These are phyloP conservation scores for Aspergillus nidulans DNA, from an alignment of 495 filamentous ascomycete species.

Conservation along the genomic window DNA sequence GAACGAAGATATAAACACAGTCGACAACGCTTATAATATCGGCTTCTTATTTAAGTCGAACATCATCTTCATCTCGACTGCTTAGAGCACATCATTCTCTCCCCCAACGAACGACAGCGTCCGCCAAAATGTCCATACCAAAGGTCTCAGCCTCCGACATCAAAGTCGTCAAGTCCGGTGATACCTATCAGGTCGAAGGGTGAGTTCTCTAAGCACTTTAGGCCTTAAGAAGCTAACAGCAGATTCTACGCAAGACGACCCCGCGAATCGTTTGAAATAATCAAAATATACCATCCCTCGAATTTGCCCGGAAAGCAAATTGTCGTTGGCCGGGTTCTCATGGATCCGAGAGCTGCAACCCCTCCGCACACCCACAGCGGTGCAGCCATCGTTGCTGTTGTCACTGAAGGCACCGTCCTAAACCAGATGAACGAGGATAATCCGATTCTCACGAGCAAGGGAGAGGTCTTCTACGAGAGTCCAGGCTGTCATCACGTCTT, in stretches of 20 bases:
- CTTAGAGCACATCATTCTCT: no score
- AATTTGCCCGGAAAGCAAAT: slow-evolving; percentile 34
- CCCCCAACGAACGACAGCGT: no score
- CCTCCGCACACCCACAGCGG: slow-evolving; percentile 40
- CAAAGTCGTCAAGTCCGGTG: slow-evolving; percentile 3
- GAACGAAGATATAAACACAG: no score
- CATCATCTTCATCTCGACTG: no score
- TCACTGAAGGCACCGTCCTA: slow-evolving; percentile 24
- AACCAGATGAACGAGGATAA: slow-evolving; percentile 40
- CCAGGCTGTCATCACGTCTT: slow-evolving; percentile 38
- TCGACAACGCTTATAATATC: no score
- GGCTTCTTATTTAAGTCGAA: no score
- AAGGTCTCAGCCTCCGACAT: not conserved
- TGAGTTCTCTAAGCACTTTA: not conserved
- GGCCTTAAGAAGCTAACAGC: not conserved
- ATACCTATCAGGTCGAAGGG: slow-evolving; percentile 7
- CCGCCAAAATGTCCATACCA: slow-evolving; percentile 1
- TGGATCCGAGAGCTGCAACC: slow-evolving; percentile 31
- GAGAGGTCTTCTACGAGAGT: slow-evolving; percentile 35
- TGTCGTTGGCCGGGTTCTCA: slow-evolving; percentile 28
- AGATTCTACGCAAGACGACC: slow-evolving; percentile 18
- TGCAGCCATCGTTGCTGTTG: slow-evolving; percentile 30
- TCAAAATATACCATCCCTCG: slow-evolving; percentile 26
- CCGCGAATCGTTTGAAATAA: slow-evolving; percentile 21
- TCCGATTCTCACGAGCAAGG: slow-evolving; percentile 17